Base-by-base conservation (phyloP, 495 filamentous ascomycete genomes). In the Penicillium herquei region DNA sequence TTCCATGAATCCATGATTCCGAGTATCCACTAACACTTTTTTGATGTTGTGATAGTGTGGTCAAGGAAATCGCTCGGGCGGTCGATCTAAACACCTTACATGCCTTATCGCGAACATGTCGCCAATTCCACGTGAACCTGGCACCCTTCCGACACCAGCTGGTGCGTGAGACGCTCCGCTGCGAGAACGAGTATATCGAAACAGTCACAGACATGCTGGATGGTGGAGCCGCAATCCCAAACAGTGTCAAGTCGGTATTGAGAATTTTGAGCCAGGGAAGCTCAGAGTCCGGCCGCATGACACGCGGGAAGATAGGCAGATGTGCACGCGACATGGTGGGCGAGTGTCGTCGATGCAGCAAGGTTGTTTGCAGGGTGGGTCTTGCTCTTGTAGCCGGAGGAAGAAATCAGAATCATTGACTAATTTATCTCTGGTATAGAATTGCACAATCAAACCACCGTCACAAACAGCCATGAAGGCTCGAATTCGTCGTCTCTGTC, bases 31-130 rank as follows among this genome's bases (percentile, higher is more conserved):
- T 30, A 17, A 12, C 31, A 14, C 11, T 37, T 7, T 37, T 37
- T 6, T 37, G 1, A 13, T 37, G 7, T 6, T 46, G 8, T 26
- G 4, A 26, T 48, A 67, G 92, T 55, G 86, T 96, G 59, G 81
- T 89, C 69, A 85, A 82, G 57, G 81, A 85, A 55, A 82, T 96
- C 51, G 86, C 87, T 30, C 81, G 82, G 30, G 77, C 80, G 59
- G 79, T 96, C 58, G 92, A 96, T 68, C 81, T 95, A 13, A 96
- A 92, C 69, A 87, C 88, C 13, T 83, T 96, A 56, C 85, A 96
- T 69, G 83, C 82, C 49, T 81, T 96, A 14, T 88, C 91, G 54
- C 77, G 79, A 35, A 91, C 88, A 41, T 95, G 91, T 69, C 87
- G 87, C 30, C 89, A 90, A 62, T 83, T 93, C 55, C 87, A 86